These are phyloP conservation scores for Cochlearia excelsa DNA, from an alignment of 345 rosid genomes.

Conservation along the genomic window DNA sequence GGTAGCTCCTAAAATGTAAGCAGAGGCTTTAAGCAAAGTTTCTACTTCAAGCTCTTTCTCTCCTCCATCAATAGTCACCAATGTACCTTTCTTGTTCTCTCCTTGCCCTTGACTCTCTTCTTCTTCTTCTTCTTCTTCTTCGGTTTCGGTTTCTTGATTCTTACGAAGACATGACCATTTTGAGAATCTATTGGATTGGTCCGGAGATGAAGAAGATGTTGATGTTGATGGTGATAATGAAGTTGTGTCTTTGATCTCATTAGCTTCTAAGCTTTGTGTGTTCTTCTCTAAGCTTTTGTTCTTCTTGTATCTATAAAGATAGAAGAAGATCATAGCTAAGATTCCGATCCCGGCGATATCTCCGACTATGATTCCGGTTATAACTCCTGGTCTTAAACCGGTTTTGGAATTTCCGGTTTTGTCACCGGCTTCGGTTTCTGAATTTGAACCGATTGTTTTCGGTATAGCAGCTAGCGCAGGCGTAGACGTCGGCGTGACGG, in stretches of 20 bases:
- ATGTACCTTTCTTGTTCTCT: conserved; percentile 54
- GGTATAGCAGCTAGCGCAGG: conserved; percentile 66
- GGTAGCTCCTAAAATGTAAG: conserved; percentile 82
- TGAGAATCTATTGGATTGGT: conserved; percentile 59
- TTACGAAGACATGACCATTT: conserved; percentile 83
- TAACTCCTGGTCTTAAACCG: conserved; percentile 40
- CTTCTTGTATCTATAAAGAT: conserved; percentile 35
- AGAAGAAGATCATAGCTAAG: conserved; percentile 36
- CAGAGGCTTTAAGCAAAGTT: conserved; percentile 73
- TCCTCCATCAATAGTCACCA: conserved; percentile 74
- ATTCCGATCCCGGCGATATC: conserved; percentile 45
- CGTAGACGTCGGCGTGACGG: conserved; percentile 53
- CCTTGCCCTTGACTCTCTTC: conserved; percentile 42
- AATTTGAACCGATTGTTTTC: conserved; percentile 35
- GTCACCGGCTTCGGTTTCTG: conserved; percentile 17
- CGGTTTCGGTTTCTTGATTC: conserved; percentile 37
- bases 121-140: conserved; percentile 34
- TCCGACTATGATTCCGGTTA: conserved; percentile 45
- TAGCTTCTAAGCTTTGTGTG: conserved; percentile 44
- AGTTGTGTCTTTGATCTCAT: conserved; percentile 41
- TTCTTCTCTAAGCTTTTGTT: conserved; percentile 32
- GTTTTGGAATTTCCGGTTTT: not conserved
- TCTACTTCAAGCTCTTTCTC: conserved; percentile 70
- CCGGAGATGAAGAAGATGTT: conserved; percentile 54
- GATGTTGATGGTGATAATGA: conserved; percentile 38